Conservation (phyloP, 164 flowering plant genomes). For the Vitis cinerea region DNA sequence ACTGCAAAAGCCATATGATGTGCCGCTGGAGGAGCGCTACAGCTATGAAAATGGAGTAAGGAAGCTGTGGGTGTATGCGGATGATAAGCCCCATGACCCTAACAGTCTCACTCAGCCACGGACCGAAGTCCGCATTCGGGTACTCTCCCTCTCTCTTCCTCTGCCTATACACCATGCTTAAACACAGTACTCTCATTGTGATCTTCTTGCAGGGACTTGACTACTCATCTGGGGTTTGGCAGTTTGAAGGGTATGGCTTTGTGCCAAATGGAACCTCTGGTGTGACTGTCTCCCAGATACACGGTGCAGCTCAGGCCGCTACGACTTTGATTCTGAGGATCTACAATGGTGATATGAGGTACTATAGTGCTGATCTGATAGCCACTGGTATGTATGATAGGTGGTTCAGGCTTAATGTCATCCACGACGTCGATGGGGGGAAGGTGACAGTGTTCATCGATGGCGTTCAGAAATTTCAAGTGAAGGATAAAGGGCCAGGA, state of each 20-base stretch:
- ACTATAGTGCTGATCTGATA: conserved; percentile 19
- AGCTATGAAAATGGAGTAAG: conserved; percentile 18
- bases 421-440: conserved; percentile 26
- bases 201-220: conserved; percentile 11
- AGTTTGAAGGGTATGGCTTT: conserved; percentile 28
- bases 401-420: conserved; percentile 29
- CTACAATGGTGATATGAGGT: conserved; percentile 25
- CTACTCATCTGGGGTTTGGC: conserved; percentile 31
- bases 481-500: conserved; percentile 27
- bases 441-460: conserved; percentile 23
- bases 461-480: conserved; percentile 9
- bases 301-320: conserved; percentile 22
- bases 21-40: conserved; percentile 21
- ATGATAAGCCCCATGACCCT: conserved; percentile 27
- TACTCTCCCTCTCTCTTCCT: background rate
- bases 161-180: background rate
- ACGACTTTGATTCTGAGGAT: conserved; percentile 26
- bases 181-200: no score
- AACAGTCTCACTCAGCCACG: conserved; percentile 25
- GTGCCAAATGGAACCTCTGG: conserved; percentile 32
- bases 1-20: conserved; percentile 24
- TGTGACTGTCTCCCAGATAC: conserved; percentile 23
- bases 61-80: conserved; percentile 23
- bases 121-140: conserved; percentile 23
- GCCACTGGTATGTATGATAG: conserved; percentile 16